Evolutionary conservation across 106 monocot species (phyloP), one percentile per base, ranked within the genome.

Genomic region (Apostasia ramifera): DNA sequence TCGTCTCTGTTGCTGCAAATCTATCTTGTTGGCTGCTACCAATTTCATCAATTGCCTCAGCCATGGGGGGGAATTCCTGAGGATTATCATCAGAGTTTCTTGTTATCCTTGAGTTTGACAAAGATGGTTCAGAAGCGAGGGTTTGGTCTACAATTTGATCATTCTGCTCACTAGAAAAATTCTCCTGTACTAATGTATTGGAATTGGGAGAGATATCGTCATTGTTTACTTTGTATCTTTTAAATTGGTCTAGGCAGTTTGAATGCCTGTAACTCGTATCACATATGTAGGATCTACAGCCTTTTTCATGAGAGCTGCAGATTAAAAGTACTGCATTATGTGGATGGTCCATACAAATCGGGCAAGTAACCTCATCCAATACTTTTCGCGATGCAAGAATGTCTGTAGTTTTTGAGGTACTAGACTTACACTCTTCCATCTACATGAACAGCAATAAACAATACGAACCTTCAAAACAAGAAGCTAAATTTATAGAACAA

Each of bases 341-440:
- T 6, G 94, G 94, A 74, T 90, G 85, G 53, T 94, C 94, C 82
- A 94, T 80, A 74, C 94, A 94, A 61, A 94, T 85, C 26, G 94
- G 85, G 69, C 94, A 94, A 46, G 73, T 74, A 60, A 71, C 68
- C 26, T 94, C 88, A 66, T 91, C 91, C 94, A 87, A 94, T 77
- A 91, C 82, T 64, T 83, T 85, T 63, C 81, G 77, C 47, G 60
- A 66, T 47, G 71, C 10, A 80, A 52, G 44, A 56, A 65, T 68
- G 48, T 69, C 65, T 55, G 68, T 45, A 67, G 57, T 57, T 52
- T 9, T 70, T 54, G 61, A 77, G 14, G 78, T 73, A 58, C 74
- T 81, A 66, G 73, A 81, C 71, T 77, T 84, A 54, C 66, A 37
- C 48, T 80, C 80, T 56, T 77, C 72, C 82, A 83, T 92, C 81